These are phyloP conservation scores for Arabidopsis suecica DNA, from an alignment of 345 rosid genomes.

Conservation along the genomic window DNA sequence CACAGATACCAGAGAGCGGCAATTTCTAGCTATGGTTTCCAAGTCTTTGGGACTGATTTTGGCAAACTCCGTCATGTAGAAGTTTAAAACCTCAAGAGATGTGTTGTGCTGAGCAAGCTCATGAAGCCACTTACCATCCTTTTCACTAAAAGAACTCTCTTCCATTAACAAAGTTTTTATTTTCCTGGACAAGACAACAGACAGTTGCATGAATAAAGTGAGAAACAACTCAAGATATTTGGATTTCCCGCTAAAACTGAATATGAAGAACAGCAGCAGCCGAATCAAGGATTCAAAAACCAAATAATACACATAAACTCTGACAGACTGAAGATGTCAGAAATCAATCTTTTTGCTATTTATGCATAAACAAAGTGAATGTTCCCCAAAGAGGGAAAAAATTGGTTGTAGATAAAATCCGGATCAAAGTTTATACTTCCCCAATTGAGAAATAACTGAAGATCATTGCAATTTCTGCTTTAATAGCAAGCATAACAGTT, in stretches of 20 bases:
- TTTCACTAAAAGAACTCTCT: conserved; percentile 72
- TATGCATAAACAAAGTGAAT: not conserved
- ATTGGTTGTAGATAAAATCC: not conserved
- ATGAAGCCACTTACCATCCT: conserved; percentile 86
- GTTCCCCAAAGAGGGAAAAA: not conserved
- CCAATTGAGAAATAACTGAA: conserved; percentile 18
- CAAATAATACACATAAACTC: conserved; percentile 12
- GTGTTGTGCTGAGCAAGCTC: conserved; percentile 78
- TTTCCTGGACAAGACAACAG: conserved; percentile 57
- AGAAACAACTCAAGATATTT: conserved; percentile 8
- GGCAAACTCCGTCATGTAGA: conserved; percentile 77
- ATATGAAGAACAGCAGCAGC: not conserved
- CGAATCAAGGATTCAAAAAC: conserved; percentile 15
- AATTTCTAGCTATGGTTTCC: conserved; percentile 76
- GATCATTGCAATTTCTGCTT: not conserved
- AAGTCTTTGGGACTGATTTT: conserved; percentile 65
- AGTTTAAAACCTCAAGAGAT: conserved; percentile 79
- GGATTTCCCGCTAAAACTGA: not conserved
- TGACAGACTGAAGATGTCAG: not conserved
- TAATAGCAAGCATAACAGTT: not conserved
- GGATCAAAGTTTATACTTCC: not conserved
- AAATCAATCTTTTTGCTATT: not conserved
- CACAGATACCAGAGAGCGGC: conserved; percentile 67
- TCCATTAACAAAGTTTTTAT: conserved; percentile 79
- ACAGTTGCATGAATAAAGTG: conserved; percentile 10